These are phyloP conservation scores for Solanum sejunctum DNA, from an alignment of 257 asterid genomes.

Conservation along the genomic window DNA sequence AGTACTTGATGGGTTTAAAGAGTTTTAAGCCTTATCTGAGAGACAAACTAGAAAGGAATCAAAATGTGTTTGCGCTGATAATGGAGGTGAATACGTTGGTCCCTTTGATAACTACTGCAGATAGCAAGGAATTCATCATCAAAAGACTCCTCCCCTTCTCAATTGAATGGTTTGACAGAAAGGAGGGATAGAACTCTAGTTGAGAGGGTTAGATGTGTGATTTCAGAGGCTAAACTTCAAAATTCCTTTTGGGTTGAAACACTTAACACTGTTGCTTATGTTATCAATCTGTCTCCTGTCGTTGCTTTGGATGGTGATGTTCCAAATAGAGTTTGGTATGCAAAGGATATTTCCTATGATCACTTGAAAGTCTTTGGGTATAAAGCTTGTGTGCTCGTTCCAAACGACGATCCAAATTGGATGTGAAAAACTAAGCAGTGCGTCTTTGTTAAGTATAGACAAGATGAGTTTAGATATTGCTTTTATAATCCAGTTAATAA, in stretches of 20 bases:
- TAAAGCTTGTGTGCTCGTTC: no score
- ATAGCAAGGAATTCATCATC: background rate
- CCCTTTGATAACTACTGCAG: background rate
- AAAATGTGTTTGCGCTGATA: background rate
- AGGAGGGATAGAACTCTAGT: background rate
- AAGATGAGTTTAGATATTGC: background rate
- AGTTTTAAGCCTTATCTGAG: background rate
- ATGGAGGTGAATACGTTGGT: background rate
- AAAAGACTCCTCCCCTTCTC: background rate
- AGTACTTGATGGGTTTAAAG: background rate
- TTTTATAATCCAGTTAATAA: no score
- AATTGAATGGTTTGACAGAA: background rate
- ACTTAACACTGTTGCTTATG: background rate
- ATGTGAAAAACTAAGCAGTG: background rate
- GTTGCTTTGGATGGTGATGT: no score
- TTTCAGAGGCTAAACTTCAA: background rate
- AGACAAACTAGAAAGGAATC: no score
- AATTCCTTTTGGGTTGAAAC: background rate
- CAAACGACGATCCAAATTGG: no score
- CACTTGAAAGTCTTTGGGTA: background rate
- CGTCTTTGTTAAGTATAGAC: background rate
- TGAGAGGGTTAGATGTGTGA: background rate
- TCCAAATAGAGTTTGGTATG: no score
- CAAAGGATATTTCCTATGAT: background rate
- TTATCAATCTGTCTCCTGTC: background rate